Base-by-base conservation (phyloP, 2,329 filamentous ascomycete species). In the Penicillium sp. region DNA sequence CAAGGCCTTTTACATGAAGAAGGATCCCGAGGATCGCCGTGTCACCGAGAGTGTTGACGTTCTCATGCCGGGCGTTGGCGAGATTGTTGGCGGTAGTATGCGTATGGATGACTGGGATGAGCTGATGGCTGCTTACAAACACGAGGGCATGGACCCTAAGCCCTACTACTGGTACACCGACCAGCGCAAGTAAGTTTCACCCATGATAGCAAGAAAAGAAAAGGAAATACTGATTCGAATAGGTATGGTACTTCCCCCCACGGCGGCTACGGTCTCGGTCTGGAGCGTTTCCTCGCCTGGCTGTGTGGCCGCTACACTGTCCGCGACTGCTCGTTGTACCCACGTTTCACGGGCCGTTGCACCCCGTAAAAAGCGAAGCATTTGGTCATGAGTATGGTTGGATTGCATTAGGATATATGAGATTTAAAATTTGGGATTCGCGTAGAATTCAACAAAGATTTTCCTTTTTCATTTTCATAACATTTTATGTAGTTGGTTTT, bases 1-100 rank as follows among this genome's bases (percentile, higher is more conserved):
- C 81, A 99, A 99, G 81, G 89, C 94, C 1, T 99, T 99, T 74
- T 99, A 99, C 82, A 99, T 99, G 94, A 87, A 92, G 76, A 92
- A 88, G 75, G 94, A 92, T 64, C 79, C 81, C 39, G 75, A 81
- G 27, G 94, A 99, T 69, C 77, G 75, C 27, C 83, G 92, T 24
- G 90, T 96, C 25, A 99, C 94, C 0, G 92, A 99, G 80, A 90
- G 85, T 56, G 92, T 97, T 13, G 94, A 99, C 60, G 82, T 83
- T 53, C 70, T 88, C 56, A 87, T 99, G 91, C 94, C 94, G 10
- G 90, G 90, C 62, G 94, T 99, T 24, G 94, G 94, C 54, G 94
- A 97, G 79, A 96, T 97, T 67, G 91, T 97, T 2, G 92, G 94
- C 56, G 94, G 92, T 5, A 91, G 86, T 63, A 97, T 99, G 92